Conservation (phyloP, 2,329 filamentous ascomycete genomes). For the Chrysosporium queenslandicum region DNA sequence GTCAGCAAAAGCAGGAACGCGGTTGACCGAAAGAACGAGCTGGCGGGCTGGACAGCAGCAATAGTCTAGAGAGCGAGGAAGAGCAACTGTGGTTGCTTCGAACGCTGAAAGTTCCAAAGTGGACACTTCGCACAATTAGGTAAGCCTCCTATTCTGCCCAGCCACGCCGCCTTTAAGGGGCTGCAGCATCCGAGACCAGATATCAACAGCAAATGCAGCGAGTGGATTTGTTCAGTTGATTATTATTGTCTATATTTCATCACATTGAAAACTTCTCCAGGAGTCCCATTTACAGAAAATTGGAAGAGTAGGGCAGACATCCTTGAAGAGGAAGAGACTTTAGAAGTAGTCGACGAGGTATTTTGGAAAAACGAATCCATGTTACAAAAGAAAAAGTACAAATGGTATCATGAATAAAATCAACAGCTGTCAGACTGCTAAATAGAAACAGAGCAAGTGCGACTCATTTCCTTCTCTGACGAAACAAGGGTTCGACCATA, state of each 20-base stretch:
- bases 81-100: slow-evolving; percentile 9
- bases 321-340: neutral
- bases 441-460: neutral
- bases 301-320: neutral
- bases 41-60: neutral
- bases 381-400: neutral
- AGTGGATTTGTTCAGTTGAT: no score
- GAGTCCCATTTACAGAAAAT: neutral
- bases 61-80: neutral
- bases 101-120: slow-evolving; percentile 2
- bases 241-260: neutral
- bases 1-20: neutral
- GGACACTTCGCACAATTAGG: slow-evolving; percentile 10
- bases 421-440: neutral
- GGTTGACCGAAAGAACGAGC: neutral
- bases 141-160: slow-evolving; percentile 1
- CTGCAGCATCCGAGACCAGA: neutral
- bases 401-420: slow-evolving; percentile 3
- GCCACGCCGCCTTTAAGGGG: neutral
- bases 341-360: neutral
- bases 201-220: neutral
- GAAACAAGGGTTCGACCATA: neutral
- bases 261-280: neutral
- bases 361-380: neutral
- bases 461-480: neutral